Base-by-base conservation (phyloP, 2,329 filamentous ascomycete genomes). In the Juglanconis sp. region DNA sequence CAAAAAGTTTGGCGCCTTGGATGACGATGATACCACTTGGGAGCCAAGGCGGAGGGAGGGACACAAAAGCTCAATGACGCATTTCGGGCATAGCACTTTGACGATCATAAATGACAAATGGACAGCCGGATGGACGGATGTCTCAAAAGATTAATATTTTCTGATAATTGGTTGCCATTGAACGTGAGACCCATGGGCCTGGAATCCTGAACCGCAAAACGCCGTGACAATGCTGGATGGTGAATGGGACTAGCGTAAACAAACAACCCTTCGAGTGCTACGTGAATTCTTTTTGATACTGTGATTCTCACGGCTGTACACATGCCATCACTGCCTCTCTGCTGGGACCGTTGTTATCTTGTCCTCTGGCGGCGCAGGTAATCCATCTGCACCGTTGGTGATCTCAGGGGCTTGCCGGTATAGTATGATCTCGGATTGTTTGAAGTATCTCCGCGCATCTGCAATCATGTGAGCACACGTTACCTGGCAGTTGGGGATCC, bases 361-460 rank as follows among this genome's bases (percentile, higher is more conserved):
- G 65, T 75, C 78, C 65, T 81, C 79, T 2, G 77, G 75, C n/a
- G 71, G 72, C n/a, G 76, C 74, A 9, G 74, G 75, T 44, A 81
- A 71, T 55, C 58, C 65, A 52, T 67, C 69, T 48, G 77, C 77
- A 52, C 71, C 74, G 65, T 74, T 76, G 47, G 76, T 73, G 52
- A 82, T 77, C 64, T 88, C 85, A 6, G 86, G 85, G 17, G 85
- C 81, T 73, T 98, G 95, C 66, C 95, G 88, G 79, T 90, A 98
- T 56, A 99, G 87, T 61, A 97, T 93, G 72, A 99, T 99, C 78
- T 99, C 95, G 56, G 92, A 97, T 76, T 99, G 95, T 77, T 99
- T 99, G 79, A 99, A 99, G 79, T 99, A 99, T 69, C 95, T 87
- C 69, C 95, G 87, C 53, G 95, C 95, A 75, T 99, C 95, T 93